phyloP scores from a whole-genome alignment of 2,329 filamentous ascomycete species.

The Eutypella sp. region DNA sequence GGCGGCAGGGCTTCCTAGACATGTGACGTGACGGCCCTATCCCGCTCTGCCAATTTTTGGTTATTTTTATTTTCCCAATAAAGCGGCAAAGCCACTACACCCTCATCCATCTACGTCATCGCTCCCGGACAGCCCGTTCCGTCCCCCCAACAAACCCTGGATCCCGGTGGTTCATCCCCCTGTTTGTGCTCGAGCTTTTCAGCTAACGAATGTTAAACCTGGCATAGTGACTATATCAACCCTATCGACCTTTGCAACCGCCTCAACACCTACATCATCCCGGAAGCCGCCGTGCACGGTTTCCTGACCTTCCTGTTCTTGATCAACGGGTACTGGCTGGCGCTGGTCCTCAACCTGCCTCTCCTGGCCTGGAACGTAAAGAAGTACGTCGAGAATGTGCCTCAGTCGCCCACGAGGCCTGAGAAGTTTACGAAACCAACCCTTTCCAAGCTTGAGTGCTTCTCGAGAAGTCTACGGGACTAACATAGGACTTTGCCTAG shows the following conservation, averaged over 20 bases:
- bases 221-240: slow-evolving; percentile 92
- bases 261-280: slow-evolving; percentile 98
- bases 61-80: not conserved
- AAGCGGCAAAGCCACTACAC: no score
- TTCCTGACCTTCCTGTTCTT: slow-evolving; percentile 95
- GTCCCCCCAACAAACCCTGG: no score
- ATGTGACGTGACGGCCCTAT: no score
- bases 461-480: no score
- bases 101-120: slow-evolving; percentile 22
- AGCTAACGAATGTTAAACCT: slow-evolving; percentile 23
- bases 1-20: slow-evolving; percentile 1
- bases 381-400: slow-evolving; percentile 71
- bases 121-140: slow-evolving; percentile 2
- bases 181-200: not conserved
- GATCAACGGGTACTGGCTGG: slow-evolving; percentile 98
- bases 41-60: slow-evolving; percentile 8
- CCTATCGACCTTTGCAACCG: slow-evolving; percentile 99
- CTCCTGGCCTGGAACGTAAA: slow-evolving; percentile 92
- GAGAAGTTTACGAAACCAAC: no score
- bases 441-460: no score
- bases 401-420: no score
- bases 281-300: slow-evolving; percentile 94
- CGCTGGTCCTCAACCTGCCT: slow-evolving; percentile 85
- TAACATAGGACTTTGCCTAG: slow-evolving; percentile 41
- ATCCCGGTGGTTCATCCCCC: not conserved